phyloP scores from a whole-genome alignment of 2,329 filamentous ascomycete genomes.

The Colletotrichum zoysiae region DNA sequence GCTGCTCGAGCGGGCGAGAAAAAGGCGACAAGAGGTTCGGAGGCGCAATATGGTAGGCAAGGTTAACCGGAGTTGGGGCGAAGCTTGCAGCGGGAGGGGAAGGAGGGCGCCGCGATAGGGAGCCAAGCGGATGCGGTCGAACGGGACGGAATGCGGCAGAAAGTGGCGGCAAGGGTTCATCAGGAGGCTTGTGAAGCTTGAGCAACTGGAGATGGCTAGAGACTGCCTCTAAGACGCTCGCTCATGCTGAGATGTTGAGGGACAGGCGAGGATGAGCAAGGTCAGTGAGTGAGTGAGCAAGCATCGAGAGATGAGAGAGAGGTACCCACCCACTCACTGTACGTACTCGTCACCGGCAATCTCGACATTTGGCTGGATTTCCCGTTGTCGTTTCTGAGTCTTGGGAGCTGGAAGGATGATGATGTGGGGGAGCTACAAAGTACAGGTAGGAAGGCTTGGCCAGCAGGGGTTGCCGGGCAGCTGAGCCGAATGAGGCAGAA shows the following conservation, averaged over 20 bases:
- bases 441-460: conserved; percentile 11
- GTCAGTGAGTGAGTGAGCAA: not conserved
- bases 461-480: conserved; percentile 16
- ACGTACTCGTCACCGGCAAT: not conserved
- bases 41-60: conserved; percentile 1
- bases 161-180: not conserved
- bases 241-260: too few relatives aligned
- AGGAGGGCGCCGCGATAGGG: conserved; percentile 12
- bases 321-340: too few relatives aligned
- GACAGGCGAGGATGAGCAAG: not conserved
- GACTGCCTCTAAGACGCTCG: not conserved
- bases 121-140: conserved; percentile 39
- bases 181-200: not conserved
- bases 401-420: conserved; percentile 1
- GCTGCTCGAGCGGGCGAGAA: not conserved
- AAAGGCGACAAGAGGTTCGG: not conserved
- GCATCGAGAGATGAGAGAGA: not conserved
- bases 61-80: not conserved
- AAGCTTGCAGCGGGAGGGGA: conserved; percentile 11
- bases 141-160: conserved; percentile 17
- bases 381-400: not conserved
- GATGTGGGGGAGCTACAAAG: conserved; percentile 1
- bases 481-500: conserved; percentile 28
- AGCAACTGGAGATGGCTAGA: not conserved
- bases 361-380: not conserved